These are phyloP conservation scores for Clarireedia homoeocarpa DNA, from an alignment of 2,329 filamentous ascomycete species.

Conservation along the genomic window DNA sequence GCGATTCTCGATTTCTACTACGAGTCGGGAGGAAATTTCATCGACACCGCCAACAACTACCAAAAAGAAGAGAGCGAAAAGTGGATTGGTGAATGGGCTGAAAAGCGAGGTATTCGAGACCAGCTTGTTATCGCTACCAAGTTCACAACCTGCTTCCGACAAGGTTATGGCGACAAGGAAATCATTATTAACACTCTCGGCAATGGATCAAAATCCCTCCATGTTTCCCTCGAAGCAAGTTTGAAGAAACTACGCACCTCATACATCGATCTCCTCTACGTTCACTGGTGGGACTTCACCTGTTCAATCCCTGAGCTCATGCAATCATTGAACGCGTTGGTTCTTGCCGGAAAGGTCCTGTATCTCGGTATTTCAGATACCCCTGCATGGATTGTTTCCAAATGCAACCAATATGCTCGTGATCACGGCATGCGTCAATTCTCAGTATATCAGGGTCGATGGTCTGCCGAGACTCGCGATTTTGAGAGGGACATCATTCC, in stretches of 20 bases:
- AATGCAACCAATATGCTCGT: conserved; percentile 63
- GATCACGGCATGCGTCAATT: conserved; percentile 62
- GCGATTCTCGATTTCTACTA: conserved; percentile 48
- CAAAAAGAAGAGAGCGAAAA: conserved; percentile 50
- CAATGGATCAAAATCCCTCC: conserved; percentile 55
- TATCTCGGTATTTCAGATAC: conserved; percentile 63
- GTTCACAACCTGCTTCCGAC: conserved; percentile 28
- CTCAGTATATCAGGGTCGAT: conserved; percentile 59
- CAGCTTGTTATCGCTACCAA: conserved; percentile 63
- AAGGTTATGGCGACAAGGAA: conserved; percentile 24
- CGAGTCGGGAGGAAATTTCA: conserved; percentile 58
- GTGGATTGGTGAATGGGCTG: conserved; percentile 68
- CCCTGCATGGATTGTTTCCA: conserved; percentile 61
- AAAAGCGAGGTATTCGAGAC: conserved; percentile 52
- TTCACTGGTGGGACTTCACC: conserved; percentile 63
- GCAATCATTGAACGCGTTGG: conserved; percentile 57
- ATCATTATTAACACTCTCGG: conserved; percentile 43
- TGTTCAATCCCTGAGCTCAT: conserved; percentile 59
- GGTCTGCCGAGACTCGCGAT: conserved; percentile 54
- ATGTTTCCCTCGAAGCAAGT: conserved; percentile 46
- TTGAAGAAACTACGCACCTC: conserved; percentile 55
- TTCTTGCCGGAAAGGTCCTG: conserved; percentile 53
- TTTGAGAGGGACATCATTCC: conserved; percentile 55
- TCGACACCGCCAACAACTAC: conserved; percentile 63
- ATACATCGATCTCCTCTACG: conserved; percentile 60